A percentile compares a stretch with the other conserved stretches of the same genome.
Evolutionary conservation across 768 basidiomycete species (phyloP).

Genomic region (Astraeus odoratus): DNA sequence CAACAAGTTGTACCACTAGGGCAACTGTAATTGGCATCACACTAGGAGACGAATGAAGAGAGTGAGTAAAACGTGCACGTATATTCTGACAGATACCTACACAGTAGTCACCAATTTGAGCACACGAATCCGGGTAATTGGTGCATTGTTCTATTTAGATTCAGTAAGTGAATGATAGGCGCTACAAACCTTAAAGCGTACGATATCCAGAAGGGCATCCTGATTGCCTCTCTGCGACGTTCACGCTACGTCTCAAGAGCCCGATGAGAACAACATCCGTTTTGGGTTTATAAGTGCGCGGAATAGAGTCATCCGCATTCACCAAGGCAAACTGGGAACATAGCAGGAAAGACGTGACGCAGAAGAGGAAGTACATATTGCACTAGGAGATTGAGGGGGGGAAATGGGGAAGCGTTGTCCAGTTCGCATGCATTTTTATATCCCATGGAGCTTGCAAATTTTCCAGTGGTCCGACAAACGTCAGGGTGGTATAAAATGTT

Average conservation of each 20-base stretch:
- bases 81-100: slow-evolving; percentile 5
- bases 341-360: slow-evolving; percentile 3
- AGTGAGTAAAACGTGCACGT: neutral
- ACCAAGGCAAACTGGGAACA: slow-evolving; percentile 8
- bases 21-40: slow-evolving; percentile 5
- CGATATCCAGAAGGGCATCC: slow-evolving; percentile 11
- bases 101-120: slow-evolving; percentile 13
- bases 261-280: slow-evolving; percentile 2
- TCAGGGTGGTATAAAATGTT: too few species aligned
- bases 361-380: slow-evolving; percentile 12
- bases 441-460: too few species aligned
- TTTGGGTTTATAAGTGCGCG: slow-evolving; percentile 5
- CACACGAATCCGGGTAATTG: slow-evolving; percentile 14
- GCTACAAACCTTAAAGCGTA: slow-evolving; percentile 1
- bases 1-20: slow-evolving; percentile 11
- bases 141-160: slow-evolving; percentile 10
- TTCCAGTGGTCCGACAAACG: too few species aligned
- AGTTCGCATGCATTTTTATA: too few species aligned
- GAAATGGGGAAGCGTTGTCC: too few species aligned
- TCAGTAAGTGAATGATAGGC: neutral
- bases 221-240: slow-evolving; percentile 5
- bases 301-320: neutral
- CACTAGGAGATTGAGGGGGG: too few species aligned
- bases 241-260: slow-evolving; percentile 9
- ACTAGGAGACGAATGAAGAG: slow-evolving; percentile 8